Percentiles rank a stretch among this genome's conserved stretches.
Conservation (phyloP, 768 basidiomycete species). For the Lentinula boryana region DNA sequence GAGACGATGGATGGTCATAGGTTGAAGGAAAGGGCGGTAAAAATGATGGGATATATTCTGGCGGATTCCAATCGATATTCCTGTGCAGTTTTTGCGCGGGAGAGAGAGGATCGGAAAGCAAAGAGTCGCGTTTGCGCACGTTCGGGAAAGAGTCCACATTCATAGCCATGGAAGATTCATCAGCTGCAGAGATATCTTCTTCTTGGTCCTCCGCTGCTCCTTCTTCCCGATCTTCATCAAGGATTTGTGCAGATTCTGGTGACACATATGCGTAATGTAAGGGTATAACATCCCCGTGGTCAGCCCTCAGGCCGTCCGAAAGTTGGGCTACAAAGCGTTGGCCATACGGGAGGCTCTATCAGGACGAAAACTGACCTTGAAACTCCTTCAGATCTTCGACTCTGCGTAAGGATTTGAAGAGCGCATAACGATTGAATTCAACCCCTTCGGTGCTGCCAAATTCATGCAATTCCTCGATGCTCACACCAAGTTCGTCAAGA, state of each 20-base stretch:
- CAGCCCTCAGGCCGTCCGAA: slow-evolving; percentile 47
- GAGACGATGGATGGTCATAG: slow-evolving; percentile 22
- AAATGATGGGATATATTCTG: slow-evolving; percentile 58
- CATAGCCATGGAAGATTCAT: slow-evolving; percentile 10
- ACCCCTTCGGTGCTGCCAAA: slow-evolving; percentile 61
- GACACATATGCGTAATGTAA: slow-evolving; percentile 38
- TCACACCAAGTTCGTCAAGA: slow-evolving; percentile 71
- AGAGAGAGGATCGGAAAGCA: slow-evolving; percentile 52
- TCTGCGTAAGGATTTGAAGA: slow-evolving; percentile 49
- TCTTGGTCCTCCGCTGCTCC: slow-evolving; percentile 21
- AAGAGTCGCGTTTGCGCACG: slow-evolving; percentile 46
- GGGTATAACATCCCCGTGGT: slow-evolving; percentile 49
- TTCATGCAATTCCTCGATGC: slow-evolving; percentile 61
- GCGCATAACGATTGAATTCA: slow-evolving; percentile 64
- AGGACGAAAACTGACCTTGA: slow-evolving; percentile 46
- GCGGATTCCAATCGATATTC: slow-evolving; percentile 51
- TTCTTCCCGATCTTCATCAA: slow-evolving; percentile 13
- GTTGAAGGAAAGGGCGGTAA: slow-evolving; percentile 61
- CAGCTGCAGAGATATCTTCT: slow-evolving; percentile 17
- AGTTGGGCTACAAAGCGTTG: slow-evolving; percentile 48
- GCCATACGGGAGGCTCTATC: slow-evolving; percentile 16
- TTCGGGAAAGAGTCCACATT: slow-evolving; percentile 18
- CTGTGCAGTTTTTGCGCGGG: slow-evolving; percentile 55
- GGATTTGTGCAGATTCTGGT: slow-evolving; percentile 10
- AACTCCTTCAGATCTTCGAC: slow-evolving; percentile 71